phyloP scores from a whole-genome alignment of 2,329 filamentous ascomycete genomes.

The Ciborinia camelliae region DNA sequence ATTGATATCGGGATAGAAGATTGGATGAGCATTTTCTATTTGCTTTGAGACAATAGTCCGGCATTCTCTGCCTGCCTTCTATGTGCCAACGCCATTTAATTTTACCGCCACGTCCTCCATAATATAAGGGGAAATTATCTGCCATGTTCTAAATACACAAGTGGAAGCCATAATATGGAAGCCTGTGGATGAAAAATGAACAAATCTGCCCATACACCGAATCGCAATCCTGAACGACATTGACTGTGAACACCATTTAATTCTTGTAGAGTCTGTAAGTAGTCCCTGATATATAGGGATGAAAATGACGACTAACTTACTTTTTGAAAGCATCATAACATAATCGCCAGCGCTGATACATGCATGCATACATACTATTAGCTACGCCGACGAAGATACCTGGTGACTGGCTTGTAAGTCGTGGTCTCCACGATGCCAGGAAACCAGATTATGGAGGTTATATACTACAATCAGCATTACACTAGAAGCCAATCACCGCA shows the following conservation, averaged over 20 bases:
- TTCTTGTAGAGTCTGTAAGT: neutral
- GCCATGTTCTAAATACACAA: neutral
- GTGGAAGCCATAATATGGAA: no score
- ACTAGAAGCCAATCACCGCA: neutral
- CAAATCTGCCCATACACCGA: neutral
- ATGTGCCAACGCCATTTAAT: neutral
- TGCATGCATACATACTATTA: neutral
- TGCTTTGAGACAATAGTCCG: no score
- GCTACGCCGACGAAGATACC: no score
- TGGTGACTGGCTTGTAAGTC: neutral
- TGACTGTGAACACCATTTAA: neutral
- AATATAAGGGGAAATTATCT: neutral
- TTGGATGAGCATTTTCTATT: no score
- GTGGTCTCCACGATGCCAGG: neutral
- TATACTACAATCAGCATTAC: neutral
- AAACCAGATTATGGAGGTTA: neutral
- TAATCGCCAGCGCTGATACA: neutral
- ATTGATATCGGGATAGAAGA: no score
- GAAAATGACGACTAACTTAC: neutral
- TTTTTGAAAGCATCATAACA: neutral
- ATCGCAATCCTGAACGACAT: neutral
- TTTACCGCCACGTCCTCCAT: neutral
- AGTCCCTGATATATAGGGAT: neutral
- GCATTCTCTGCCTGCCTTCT: no score
- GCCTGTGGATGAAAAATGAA: no score